Conservation (phyloP, 2,329 filamentous ascomycete genomes). For the Penicillium sp. region DNA sequence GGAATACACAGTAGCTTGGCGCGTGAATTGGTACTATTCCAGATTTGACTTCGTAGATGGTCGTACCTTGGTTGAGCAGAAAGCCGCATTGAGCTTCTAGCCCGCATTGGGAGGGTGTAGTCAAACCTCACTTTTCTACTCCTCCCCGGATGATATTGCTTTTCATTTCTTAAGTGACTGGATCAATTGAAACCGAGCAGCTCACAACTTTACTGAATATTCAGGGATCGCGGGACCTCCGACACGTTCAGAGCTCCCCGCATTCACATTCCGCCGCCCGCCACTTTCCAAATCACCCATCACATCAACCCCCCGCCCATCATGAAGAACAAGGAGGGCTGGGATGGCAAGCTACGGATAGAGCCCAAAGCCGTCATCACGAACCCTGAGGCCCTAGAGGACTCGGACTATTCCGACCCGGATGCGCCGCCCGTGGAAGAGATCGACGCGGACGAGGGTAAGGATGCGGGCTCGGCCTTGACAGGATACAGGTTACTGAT, state of each 20-base stretch:
- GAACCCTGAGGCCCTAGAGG: constrained; percentile 77
- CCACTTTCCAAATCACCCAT: constrained; percentile 8
- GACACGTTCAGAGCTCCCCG: constrained; percentile 20
- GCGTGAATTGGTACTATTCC: neutral
- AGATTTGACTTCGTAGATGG: neutral
- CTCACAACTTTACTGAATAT: neutral
- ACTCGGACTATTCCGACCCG: constrained; percentile 78
- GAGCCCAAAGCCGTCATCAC: constrained; percentile 63
- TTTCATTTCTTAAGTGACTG: neutral
- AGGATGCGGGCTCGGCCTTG: constrained; percentile 1
- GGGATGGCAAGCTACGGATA: constrained; percentile 51
- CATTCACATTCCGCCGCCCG: constrained; percentile 21
- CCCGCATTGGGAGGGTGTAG: constrained; percentile 17
- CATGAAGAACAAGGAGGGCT: constrained; percentile 44
- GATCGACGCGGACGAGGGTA: constrained; percentile 78
- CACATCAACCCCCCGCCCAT: constrained; percentile 5
- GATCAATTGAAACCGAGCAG: neutral
- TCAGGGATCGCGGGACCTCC: constrained; percentile 2
- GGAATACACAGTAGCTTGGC: constrained; percentile 19
- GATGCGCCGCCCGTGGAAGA: constrained; percentile 64
- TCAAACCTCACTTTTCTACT: constrained; percentile 3
- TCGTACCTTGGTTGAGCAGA: neutral
- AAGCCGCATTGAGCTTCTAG: constrained; percentile 8
- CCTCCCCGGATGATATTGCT: neutral
- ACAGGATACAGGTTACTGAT: constrained; percentile 8